Conservation (phyloP, 2,329 filamentous ascomycete species). For the Colletotrichum siamense region DNA sequence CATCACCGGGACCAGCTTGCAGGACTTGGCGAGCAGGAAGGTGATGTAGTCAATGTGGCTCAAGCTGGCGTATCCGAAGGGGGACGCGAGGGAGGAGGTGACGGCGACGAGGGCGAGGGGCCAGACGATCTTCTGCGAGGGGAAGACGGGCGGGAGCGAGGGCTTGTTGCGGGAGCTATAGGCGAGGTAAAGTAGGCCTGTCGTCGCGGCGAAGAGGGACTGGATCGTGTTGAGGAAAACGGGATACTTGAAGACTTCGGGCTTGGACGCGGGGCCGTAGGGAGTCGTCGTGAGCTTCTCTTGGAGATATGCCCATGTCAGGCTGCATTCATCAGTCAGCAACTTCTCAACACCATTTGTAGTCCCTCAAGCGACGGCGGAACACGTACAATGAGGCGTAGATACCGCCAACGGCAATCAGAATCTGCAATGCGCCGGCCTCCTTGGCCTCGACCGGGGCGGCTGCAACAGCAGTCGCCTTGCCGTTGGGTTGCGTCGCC, state of each 20-base stretch:
- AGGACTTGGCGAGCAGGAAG: constrained; percentile 95
- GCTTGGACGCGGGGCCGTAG: constrained; percentile 69
- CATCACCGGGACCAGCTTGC: constrained; percentile 99
- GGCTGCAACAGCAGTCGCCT: constrained; percentile 25
- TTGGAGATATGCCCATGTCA: constrained; percentile 96
- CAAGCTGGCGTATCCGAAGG: constrained; percentile 92
- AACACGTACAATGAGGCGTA: constrained; percentile 88
- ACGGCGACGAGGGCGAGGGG: constrained; percentile 84
- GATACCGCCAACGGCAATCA: constrained; percentile 91
- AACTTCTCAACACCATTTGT: not conserved
- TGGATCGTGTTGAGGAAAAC: constrained; percentile 97
- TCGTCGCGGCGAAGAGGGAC: constrained; percentile 83
- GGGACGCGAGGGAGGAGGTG: constrained; percentile 88
- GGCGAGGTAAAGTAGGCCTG: constrained; percentile 81
- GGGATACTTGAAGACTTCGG: constrained; percentile 88
- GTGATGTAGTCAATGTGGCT: constrained; percentile 98
- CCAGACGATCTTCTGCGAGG: constrained; percentile 73
- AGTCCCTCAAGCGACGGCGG: not conserved
- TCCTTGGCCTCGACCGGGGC: constrained; percentile 42
- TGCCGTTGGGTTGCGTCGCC: constrained; percentile 27
- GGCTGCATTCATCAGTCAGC: constrained; percentile 50
- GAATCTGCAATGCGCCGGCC: constrained; percentile 74
- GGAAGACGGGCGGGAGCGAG: constrained; percentile 72
- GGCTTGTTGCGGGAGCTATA: constrained; percentile 61
- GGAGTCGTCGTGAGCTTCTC: constrained; percentile 95